Percentiles rank a stretch among this genome's conserved stretches.
phyloP scores from a whole-genome alignment of 2,329 filamentous ascomycete genomes.

The Penicillium sp. region DNA sequence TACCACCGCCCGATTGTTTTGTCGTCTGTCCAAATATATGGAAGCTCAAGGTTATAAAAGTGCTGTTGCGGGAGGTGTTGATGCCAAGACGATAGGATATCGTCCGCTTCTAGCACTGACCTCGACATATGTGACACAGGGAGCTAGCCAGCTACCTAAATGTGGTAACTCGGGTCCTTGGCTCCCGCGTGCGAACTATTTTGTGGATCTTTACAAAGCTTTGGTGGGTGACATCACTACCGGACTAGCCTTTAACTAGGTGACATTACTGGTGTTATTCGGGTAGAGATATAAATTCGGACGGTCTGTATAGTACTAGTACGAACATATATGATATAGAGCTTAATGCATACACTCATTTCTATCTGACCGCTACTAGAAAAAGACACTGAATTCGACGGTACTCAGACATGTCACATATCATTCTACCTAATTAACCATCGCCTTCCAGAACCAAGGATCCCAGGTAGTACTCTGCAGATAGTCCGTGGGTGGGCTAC shows the following conservation, averaged over 20 bases:
- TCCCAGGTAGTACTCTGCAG: no score
- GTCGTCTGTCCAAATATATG: conserved; percentile 26
- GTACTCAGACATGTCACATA: no score
- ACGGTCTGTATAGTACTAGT: no score
- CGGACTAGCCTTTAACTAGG: not conserved
- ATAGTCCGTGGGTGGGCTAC: no score
- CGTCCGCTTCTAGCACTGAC: not conserved
- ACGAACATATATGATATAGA: no score
- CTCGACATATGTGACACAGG: not conserved
- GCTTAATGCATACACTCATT: not conserved
- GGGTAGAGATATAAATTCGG: no score
- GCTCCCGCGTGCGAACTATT: not conserved
- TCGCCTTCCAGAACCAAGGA: no score
- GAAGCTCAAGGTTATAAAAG: not conserved
- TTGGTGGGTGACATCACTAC: not conserved
- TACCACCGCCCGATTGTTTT: conserved; percentile 28
- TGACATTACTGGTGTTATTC: no score
- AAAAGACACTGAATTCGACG: no score
- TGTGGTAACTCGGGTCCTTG: conserved; percentile 4
- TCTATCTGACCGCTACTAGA: no score
- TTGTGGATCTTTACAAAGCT: conserved; percentile 1
- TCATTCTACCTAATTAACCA: no score
- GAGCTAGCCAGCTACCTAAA: not conserved
- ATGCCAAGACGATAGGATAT: not conserved
- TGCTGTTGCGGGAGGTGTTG: not conserved